Base-by-base conservation (phyloP, 495 filamentous ascomycete species). In the Hypoxylon lienhwacheense region DNA sequence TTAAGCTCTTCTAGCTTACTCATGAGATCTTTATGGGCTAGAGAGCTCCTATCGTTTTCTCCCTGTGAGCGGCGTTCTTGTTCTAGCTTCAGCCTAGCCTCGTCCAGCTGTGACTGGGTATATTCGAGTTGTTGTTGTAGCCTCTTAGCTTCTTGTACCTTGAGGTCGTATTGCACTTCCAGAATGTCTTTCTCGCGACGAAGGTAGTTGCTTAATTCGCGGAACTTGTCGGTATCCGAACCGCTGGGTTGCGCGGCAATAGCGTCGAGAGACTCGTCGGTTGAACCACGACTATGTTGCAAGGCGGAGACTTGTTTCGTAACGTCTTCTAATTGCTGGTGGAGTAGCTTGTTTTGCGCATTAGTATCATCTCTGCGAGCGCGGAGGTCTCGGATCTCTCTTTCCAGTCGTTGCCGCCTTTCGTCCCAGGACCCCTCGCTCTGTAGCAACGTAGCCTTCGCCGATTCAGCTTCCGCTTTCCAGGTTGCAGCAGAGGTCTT, bases 111-210 rank as follows among this genome's bases (percentile, higher is more conserved):
- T 15, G 82, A 81, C 55, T 89, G 89, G 10, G 86, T 77, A 71
- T 96, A 88, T 42, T 95, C 87, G 14, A 97, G 77, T 58, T 97
- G 90, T 47, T 97, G 90, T 53, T 91, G 86, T 3, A 96, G 71
- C 20, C 95, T 81, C 68, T 90, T 95, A 43, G 81, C 77, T 64
- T 97, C 93, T 64, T 96, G 88, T 0, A 85, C 73, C 37, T 89
- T 89, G 24, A 96, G 78, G 55, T 97, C 90, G 52, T 89, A 89
- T 63, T 97, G 91, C 5, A 96, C 89, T 50, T 97, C 91, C 2
- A 97, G 84, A 59, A 99, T 97, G 62, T 97, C 91, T 73, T 97
- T 97, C 73, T 97, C 95, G 34, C 88, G 84, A n/a, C 95, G 85
- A 44, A 97, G 74, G 70, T 90, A 97, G 40, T 81, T 85, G 70